Conservation (phyloP, 306 rosid genomes). For the Comarum palustre region DNA sequence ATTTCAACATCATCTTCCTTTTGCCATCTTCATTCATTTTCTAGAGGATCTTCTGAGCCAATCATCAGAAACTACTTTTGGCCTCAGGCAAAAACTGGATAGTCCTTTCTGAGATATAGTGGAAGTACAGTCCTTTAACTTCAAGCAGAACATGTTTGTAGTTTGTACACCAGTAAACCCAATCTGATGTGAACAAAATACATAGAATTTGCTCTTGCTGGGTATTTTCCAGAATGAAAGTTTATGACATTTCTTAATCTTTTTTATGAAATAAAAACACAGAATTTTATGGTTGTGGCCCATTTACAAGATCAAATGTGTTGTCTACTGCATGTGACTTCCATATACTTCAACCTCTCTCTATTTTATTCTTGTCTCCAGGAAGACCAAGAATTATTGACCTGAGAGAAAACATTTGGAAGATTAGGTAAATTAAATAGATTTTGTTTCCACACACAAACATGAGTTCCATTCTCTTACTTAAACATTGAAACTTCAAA, state of each 20-base stretch:
- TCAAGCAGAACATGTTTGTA: neutral
- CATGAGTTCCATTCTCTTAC: neutral
- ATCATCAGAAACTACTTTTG: conserved; percentile 2
- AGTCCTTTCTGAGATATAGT: neutral
- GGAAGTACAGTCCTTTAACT: neutral
- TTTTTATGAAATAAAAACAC: neutral
- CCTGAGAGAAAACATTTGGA: neutral
- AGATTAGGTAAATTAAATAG: neutral
- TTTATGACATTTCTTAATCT: neutral
- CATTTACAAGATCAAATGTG: neutral
- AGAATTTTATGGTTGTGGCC: neutral
- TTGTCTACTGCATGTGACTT: neutral
- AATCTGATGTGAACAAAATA: neutral
- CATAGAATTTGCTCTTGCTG: neutral
- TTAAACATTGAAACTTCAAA: neutral
- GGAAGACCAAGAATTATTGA: neutral
- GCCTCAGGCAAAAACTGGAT: neutral
- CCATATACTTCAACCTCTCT: neutral
- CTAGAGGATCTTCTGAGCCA: neutral
- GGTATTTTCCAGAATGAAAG: neutral
- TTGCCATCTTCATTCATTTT: neutral
- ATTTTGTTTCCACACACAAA: neutral
- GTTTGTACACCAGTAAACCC: neutral
- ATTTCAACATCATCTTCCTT: neutral
- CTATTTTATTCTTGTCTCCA: neutral